Conservation (phyloP, 768 basidiomycete genomes). For the Macrolepiota albuminosa region DNA sequence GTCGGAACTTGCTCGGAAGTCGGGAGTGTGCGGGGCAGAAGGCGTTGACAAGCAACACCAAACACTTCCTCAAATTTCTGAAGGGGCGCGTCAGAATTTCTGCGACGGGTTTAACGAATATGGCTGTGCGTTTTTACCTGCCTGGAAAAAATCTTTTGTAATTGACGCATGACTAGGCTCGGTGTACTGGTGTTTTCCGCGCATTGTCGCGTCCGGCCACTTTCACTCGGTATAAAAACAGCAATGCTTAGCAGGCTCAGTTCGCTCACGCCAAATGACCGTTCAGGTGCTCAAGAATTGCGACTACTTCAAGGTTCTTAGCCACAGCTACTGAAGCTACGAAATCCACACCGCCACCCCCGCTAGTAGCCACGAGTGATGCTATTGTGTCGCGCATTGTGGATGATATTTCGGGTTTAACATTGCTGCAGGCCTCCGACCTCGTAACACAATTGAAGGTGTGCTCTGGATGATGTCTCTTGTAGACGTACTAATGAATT, state of each 20-base stretch:
- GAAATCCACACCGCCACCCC: slow-evolving; percentile 35
- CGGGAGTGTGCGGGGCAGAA: slow-evolving; percentile 9
- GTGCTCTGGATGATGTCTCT: slow-evolving; percentile 12
- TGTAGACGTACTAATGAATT: background rate
- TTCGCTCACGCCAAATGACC: slow-evolving; percentile 2
- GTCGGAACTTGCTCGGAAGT: background rate
- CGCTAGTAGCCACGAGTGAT: slow-evolving; percentile 39
- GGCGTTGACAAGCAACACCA: slow-evolving; percentile 25
- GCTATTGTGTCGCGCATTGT: slow-evolving; percentile 79
- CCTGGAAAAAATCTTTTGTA: background rate
- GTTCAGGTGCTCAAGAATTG: slow-evolving; percentile 32
- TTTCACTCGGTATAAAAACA: slow-evolving; percentile 29
- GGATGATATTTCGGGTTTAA: slow-evolving; percentile 85
- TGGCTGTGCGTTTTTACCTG: slow-evolving; percentile 37
- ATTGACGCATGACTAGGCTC: slow-evolving; percentile 29
- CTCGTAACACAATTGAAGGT: slow-evolving; percentile 91
- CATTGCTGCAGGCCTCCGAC: slow-evolving; percentile 92
- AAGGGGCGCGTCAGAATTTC: slow-evolving; percentile 15
- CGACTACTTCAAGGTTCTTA: slow-evolving; percentile 47
- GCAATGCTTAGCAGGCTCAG: slow-evolving; percentile 3
- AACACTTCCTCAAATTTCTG: slow-evolving; percentile 33
- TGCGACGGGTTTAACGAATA: slow-evolving; percentile 14
- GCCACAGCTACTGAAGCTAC: slow-evolving; percentile 49
- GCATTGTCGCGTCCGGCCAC: slow-evolving; percentile 35
- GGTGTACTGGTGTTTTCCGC: slow-evolving; percentile 38